Percentiles rank a stretch among this genome's conserved stretches.
phyloP scores from a whole-genome alignment of 2,329 filamentous ascomycete genomes.

The Pezizomycotina sp. region DNA sequence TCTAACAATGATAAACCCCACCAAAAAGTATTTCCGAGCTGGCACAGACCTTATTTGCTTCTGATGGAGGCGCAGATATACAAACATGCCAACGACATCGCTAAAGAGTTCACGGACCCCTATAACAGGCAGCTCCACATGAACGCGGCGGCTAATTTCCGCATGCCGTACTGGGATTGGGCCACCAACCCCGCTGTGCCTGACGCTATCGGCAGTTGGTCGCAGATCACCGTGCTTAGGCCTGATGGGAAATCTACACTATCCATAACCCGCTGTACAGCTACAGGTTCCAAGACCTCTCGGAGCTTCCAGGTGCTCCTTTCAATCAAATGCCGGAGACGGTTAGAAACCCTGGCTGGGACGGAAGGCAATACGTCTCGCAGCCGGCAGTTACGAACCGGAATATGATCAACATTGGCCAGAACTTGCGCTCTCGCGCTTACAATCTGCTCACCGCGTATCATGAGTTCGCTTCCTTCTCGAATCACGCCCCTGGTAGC shows the following conservation, averaged over 20 bases:
- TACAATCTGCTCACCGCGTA: conserved; percentile 53
- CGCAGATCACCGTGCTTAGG: conserved; percentile 36
- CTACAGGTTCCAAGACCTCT: conserved; percentile 37
- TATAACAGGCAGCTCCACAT: conserved; percentile 35
- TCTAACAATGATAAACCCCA: too few relatives aligned
- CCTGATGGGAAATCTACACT: conserved; percentile 39
- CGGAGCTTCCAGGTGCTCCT: conserved; percentile 6
- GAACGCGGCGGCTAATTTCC: conserved; percentile 30
- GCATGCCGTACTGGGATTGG: conserved; percentile 38
- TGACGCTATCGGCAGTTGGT: conserved; percentile 16
- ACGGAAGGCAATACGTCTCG: conserved; percentile 9
- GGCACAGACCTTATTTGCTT: conserved; percentile 68
- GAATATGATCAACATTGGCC: conserved; percentile 5
- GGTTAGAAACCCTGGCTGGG: conserved; percentile 7
- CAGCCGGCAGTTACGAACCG: conserved; percentile 11
- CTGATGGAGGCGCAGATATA: conserved; percentile 32
- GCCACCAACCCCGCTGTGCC: conserved; percentile 31
- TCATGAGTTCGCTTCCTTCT: conserved; percentile 49
- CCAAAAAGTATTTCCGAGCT: conserved; percentile 72
- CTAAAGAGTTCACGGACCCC: conserved; percentile 31
- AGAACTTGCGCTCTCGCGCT: conserved; percentile 36
- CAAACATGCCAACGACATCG: conserved; percentile 29
- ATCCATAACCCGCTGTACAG: conserved; percentile 48
- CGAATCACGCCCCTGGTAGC: conserved; percentile 40
- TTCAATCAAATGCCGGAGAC: conserved; percentile 12